phyloP scores from a whole-genome alignment of 306 rosid species.

The Castanea crenata region DNA sequence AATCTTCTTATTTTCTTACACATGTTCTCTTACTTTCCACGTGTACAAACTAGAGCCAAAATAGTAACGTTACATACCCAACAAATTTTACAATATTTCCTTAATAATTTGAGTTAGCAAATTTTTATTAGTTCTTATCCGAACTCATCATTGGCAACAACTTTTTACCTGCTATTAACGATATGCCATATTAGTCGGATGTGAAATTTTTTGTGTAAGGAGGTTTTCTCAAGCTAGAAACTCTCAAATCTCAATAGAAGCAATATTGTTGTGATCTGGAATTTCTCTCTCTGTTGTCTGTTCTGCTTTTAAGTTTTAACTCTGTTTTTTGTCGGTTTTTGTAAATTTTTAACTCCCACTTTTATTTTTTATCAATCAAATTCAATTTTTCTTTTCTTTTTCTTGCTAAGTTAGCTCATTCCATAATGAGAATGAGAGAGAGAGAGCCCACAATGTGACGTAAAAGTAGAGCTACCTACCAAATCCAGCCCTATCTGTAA shows the following conservation, averaged over 20 bases:
- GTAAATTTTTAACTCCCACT: not conserved
- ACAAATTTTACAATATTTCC: too few species aligned
- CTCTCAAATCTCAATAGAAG: not conserved
- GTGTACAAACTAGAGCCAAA: too few species aligned
- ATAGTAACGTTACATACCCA: rapidly evolving
- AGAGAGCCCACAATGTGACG: slow-evolving; percentile 33
- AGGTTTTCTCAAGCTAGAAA: not conserved
- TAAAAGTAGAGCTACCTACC: slow-evolving; percentile 49
- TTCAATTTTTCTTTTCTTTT: not conserved
- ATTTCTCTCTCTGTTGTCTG: not conserved
- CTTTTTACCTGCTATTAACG: too few species aligned
- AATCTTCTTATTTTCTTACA: too few species aligned
- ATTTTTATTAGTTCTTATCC: too few species aligned
- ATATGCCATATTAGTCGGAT: too few species aligned
- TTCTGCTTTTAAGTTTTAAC: not conserved
- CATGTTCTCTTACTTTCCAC: too few species aligned
- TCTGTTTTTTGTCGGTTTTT: not conserved
- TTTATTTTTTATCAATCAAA: not conserved
- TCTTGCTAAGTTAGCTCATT: not conserved
- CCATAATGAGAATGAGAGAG: not conserved
- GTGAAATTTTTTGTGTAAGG: rapidly evolving
- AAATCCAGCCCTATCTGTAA: slow-evolving; percentile 33
- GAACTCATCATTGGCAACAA: rapidly evolving
- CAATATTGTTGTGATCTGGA: not conserved
- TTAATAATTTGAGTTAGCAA: too few species aligned